phyloP scores from a whole-genome alignment of 1,284 basidiomycete species.

The Coniophora puteana region DNA sequence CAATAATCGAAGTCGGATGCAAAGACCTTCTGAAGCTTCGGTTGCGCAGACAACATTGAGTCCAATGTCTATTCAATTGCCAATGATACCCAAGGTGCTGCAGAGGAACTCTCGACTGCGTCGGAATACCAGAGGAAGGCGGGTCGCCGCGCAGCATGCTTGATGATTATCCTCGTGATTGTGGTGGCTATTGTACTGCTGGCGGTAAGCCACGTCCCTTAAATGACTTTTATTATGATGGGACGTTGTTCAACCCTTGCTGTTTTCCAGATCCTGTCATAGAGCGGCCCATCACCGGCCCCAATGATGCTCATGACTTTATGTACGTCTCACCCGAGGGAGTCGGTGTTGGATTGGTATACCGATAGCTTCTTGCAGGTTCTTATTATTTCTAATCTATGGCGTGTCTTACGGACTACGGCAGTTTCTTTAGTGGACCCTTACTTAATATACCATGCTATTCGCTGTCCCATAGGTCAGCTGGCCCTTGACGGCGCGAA shows the following conservation, averaged over 20 bases:
- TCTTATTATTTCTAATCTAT: too few relatives aligned
- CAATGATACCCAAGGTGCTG: conserved; percentile 80
- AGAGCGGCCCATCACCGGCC: not conserved
- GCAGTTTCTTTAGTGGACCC: too few relatives aligned
- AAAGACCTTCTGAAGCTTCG: not conserved
- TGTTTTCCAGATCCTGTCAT: conserved; percentile 6
- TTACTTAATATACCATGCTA: too few relatives aligned
- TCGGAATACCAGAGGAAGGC: conserved; percentile 95
- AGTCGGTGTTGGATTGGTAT: too few relatives aligned
- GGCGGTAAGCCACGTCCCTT: conserved; percentile 85
- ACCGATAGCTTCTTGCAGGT: too few relatives aligned
- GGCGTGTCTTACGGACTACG: too few relatives aligned
- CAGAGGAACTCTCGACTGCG: conserved; percentile 86
- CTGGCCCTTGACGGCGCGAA: too few relatives aligned
- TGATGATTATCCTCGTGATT: conserved; percentile 85
- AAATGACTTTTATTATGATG: not conserved
- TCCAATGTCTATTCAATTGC: conserved; percentile 89
- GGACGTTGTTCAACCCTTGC: not conserved
- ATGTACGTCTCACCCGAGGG: too few relatives aligned
- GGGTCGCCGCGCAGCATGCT: conserved; percentile 84
- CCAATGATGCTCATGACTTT: not conserved
- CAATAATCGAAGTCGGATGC: not conserved
- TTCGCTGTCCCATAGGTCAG: too few relatives aligned
- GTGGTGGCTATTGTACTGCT: conserved; percentile 90
- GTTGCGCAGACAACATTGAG: conserved; percentile 88